Base-by-base conservation (phyloP, 176 grass and related monocot species). In the Neostapfia colusana region DNA sequence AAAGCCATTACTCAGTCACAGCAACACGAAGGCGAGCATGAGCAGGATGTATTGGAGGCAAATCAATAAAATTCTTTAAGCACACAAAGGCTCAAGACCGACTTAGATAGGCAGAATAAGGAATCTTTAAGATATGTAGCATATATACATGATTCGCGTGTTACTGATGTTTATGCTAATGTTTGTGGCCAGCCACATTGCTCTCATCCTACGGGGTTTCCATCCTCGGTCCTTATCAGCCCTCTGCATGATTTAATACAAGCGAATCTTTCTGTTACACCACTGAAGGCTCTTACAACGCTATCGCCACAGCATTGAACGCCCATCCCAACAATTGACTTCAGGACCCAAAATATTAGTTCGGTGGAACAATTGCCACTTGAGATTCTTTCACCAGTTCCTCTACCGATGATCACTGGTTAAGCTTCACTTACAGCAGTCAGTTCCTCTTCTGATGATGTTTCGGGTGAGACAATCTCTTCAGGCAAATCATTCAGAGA, bases 391-490 rank as follows among this genome's bases (percentile, higher is more conserved):
- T 21, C 65, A 31, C 48, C 61, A 72, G n/a, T 44, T n/a, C n/a
- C n/a, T n/a, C n/a, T n/a, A n/a, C n/a, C 1, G 27, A 76, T 9
- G n/a, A 79, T 43, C 26, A 71, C 59, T 18, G 17, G n/a, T 80
- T 74, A 90, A 70, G 70, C 81, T 60, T 87, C 77, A 1, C 56
- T 53, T 18, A 43, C 44, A 69, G 81, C 67, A 40, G 45, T 73
- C 9, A 84, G 24, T 23, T 91, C 81, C 71, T 91, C 89, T 41
- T 91, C 89, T 9, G 81, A 84, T 0, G 67, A 81, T 35, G 67
- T 14, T 36, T 91, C 89, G 42, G 85, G 51, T 14, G 67, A 12
- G 13, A 74, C 17, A 15, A 17, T 57, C 62, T 84, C 84, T 69
- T 84, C 89, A 42, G 72, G 21, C 15, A 53, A 35, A 67, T 91